Base-by-base conservation (phyloP, 1,139 yeast species). In the Entelexis paramagnoliae region DNA sequence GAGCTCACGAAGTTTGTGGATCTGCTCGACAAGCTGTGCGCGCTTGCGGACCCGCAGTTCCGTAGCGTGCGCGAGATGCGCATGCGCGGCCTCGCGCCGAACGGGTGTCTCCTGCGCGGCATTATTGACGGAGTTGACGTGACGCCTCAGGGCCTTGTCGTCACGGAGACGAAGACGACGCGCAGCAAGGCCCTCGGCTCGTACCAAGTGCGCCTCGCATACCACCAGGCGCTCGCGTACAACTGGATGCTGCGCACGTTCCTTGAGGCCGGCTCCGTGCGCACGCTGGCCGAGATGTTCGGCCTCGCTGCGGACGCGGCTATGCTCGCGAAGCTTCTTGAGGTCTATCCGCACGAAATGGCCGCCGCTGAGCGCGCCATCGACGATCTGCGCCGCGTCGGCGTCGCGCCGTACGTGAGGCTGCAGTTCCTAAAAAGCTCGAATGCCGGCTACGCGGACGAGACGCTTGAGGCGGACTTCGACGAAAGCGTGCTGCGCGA, bases 151-250 rank as follows among this genome's bases (percentile, higher is more conserved):
- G 54, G 54, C 19, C 38, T 62, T 32, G 49, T 55, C n/a, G 55
- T 68, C 13, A 55, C 57, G 9, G 71, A 67, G 45, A 66, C 69
- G 22, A 67, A 68, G 49, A 62, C 69, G 13, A 54, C 69, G 6
- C 28, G 36, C 20, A 22, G 49, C 2, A 29, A 40, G 17, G 46
- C 49, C 1, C 55, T 66, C 2, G 41, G 51, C 9, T 47, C 46
- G 7, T 55, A 59, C n/a, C 64, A 64, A 46, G 57, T 58, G 40
- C 56, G 60, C 7, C 55, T 63, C 1, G 70, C 70, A 1, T 65
- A 62, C 49, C 69, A 67, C 45, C 70, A 68, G 55, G 57, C 66
- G 11, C 55, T 66, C 36, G 43, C 62, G 3, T 68, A 68, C 50
- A 64, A 62, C 38, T 49, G 55, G 44, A 50, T 67, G 48, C 20